Base-by-base conservation (phyloP, 2,329 filamentous ascomycete genomes). In the Ceratocystis albifundus region DNA sequence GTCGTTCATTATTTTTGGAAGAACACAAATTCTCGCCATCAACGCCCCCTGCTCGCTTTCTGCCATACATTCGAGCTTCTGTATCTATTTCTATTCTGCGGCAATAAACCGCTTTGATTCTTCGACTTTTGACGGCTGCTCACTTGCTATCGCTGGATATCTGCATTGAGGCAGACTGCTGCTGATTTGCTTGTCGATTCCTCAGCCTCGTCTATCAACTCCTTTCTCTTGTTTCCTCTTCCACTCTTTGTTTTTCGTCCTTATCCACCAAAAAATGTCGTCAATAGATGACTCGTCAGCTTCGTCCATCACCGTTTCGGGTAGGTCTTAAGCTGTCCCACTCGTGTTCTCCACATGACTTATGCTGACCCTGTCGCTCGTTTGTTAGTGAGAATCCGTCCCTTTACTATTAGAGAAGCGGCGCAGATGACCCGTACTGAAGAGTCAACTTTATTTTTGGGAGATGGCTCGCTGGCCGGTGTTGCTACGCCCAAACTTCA, bases 391-490 rank as follows among this genome's bases (percentile, higher is more conserved):
- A 84, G 86, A 73, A 86, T 88, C 71, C 83, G 86, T 71, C 86
- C 86, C 4, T 88, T 88, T 72, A 88, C 85, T 10, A 96, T 97
- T 71, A 83, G 91, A 78, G 94, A 99, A 81, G 94, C 94, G 71
- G 94, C 94, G 50, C 93, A 97, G 78, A 79, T 99, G 80, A 81
- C 85, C 64, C 84, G 81, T 73, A 83, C 77, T 72, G 93, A 99
- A 71, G 93, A 96, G 75, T 86, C 87, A 65, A 91, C 90, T 4
- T 76, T 96, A 46, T 99, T 99, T 74, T 83, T 99, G n/a, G 94
- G 94, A 69, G 94, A 99, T 75, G 94, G 94, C 68, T 97, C 93
- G 20, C 81, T 99, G 66, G 94, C 94, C n/a, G 88, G 85, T 59
- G 87, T 83, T 15, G 91, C 93, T 0, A 83, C 90, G 1, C 92